Base-by-base conservation (phyloP, 768 basidiomycete species). In the Russula ochroleuca region DNA sequence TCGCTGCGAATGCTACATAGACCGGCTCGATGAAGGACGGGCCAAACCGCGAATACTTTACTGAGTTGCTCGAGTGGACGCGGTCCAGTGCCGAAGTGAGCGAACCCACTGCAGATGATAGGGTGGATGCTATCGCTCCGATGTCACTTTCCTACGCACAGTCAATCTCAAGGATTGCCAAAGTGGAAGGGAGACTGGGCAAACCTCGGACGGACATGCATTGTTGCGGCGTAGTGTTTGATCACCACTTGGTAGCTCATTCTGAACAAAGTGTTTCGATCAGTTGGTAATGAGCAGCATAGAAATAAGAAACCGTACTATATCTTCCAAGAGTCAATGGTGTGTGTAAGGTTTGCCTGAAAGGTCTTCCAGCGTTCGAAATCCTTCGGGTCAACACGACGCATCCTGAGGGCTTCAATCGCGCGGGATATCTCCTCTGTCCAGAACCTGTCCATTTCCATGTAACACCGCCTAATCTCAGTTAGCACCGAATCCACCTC, bases 271-370 rank as follows among this genome's bases (percentile, higher is more conserved):
- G 23, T 40, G 17, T 9, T 41, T 54, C 11, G 45, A 28, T 40
- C 3, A 10, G 2, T 25, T 21, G 11, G 38, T 23, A 28, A 33
- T n/a, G 3, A 4, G 7, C 8, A 19, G 41, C 4, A 14, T 9
- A 11, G 4, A 4, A 57, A 15, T 31, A 23, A 10, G 13, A 9
- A 21, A n/a, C 7, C 19, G n/a, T 35, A 31, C n/a, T n/a, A 2
- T 45, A 57, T 43, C 57, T 47, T 48, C 57, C 57, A 57, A 14
- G 14, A 57, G 8, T 58, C 21, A 37, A 40, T 60, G 3, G 45
- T 35, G 21, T 33, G 43, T 23, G 33, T n/a, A 1, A 47, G 33
- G 10, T 33, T 48, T n/a, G 28, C 14, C 1, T 37, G 25, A 21
- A 35, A 25, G 3, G 7, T 35, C 17, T 3, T 58, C 57, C 57